Percentiles rank a stretch among this genome's conserved stretches.
Evolutionary conservation across 73 alveolate genomes (phyloP).

Genomic region (Effrenium voratum): DNA sequence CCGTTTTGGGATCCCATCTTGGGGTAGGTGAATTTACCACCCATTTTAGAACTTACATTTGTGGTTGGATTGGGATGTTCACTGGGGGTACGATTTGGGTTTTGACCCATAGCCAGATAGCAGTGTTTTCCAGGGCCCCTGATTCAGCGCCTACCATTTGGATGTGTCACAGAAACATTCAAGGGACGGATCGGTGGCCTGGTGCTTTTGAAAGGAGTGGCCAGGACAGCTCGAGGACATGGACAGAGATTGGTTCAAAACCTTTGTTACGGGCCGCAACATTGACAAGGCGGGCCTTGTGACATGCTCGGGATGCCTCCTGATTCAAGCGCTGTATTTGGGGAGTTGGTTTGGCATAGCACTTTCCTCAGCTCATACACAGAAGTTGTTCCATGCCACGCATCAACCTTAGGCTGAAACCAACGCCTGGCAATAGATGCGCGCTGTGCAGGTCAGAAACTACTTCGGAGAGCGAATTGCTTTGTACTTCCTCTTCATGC

Average conservation of each 20-base stretch:
- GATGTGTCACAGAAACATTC: no score
- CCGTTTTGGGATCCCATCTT: no score
- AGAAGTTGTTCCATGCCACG: background rate
- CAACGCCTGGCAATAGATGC: background rate
- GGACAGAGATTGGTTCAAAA: constrained; percentile 93
- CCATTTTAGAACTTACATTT: background rate
- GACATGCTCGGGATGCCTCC: background rate
- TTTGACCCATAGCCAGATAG: background rate
- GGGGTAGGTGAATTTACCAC: background rate
- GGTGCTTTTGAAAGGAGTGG: no score
- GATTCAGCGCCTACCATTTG: no score
- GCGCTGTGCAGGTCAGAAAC: constrained; percentile 38
- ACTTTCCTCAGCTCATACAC: background rate
- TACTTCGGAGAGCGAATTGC: constrained; percentile 93
- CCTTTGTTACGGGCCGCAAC: constrained; percentile 84
- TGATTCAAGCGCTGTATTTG: background rate
- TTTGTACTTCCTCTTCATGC: constrained; percentile 92
- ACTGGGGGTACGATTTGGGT: background rate
- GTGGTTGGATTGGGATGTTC: background rate
- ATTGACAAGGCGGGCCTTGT: constrained; percentile 49
- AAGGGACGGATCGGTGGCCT: no score
- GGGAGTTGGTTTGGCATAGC: background rate
- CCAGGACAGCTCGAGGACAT: constrained; percentile 67
- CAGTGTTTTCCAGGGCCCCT: background rate
- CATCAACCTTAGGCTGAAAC: background rate